Base-by-base conservation (phyloP, 2,329 filamentous ascomycete species). In the Hypoxylon sp. region DNA sequence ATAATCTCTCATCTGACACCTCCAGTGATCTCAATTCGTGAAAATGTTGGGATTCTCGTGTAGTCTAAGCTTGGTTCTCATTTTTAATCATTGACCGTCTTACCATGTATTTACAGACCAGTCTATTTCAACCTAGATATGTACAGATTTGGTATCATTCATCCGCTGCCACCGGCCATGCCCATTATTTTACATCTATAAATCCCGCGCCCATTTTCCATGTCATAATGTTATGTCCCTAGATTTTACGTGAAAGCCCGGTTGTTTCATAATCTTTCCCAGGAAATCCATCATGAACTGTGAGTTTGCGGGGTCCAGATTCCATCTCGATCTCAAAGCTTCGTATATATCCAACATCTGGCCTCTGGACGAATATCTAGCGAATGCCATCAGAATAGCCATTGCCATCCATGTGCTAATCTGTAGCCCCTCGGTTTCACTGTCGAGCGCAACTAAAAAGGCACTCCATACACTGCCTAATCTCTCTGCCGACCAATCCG, bases 401-500 rank as follows among this genome's bases (percentile, higher is more conserved):
- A 87, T 82, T 43, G 85, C 85, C 70, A 91, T 79, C 88, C 88
- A 90, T 5, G 82, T 83, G 63, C 84, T 84, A 29, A 91, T 81
- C 60, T 83, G 81, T 6, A 90, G 78, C 0, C 77, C 80, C 0
- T 81, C 77, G 1, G 81, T 79, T 5, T 79, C 74, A 16, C 80
- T 77, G 57, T 88, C 84, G 1, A 87, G 75, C 0, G 86, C 84
- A 12, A 81, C 76, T 12, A 91, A 80, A 68, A 94, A 88, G 0
- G 90, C 86, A 7, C 82, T 77, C 84, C 91, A 91, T 9, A 93
- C 87, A 43, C 82, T 84, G 45, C 90, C 84, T 2, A 98, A 85
- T n/a, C 88, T 85, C 69, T 85, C 79, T 29, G 83, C 81, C 27
- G 88, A 93, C 95, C 96, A 99, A 11, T 87, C 84, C 0, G 89